Conservation (phyloP, 495 filamentous ascomycete genomes). For the Arthonia radiata region DNA sequence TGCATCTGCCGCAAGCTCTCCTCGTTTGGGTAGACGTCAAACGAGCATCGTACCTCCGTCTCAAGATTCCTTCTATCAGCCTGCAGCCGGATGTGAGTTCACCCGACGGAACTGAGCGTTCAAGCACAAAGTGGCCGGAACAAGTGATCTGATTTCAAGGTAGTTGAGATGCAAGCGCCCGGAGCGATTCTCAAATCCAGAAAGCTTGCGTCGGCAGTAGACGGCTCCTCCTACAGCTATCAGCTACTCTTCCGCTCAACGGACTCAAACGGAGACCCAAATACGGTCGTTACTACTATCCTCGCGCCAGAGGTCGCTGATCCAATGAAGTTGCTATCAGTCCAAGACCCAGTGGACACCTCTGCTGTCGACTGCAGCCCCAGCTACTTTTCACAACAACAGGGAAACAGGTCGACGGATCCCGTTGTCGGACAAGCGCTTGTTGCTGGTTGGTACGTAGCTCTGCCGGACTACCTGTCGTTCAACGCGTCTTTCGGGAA, state of each 20-base stretch:
- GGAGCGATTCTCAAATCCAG: too few relatives aligned
- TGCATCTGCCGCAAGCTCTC: too few relatives aligned
- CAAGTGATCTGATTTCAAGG: too few relatives aligned
- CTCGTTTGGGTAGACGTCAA: too few relatives aligned
- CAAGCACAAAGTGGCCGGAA: too few relatives aligned
- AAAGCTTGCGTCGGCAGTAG: too few relatives aligned
- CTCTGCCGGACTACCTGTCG: slow-evolving; percentile 23
- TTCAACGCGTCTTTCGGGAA: slow-evolving; percentile 18
- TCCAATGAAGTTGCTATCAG: slow-evolving; percentile 22
- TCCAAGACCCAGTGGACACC: slow-evolving; percentile 21
- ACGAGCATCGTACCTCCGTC: too few relatives aligned
- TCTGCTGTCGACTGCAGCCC: slow-evolving; percentile 14
- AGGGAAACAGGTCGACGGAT: too few relatives aligned
- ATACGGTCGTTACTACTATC: slow-evolving; percentile 24
- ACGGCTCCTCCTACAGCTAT: slow-evolving; percentile 13
- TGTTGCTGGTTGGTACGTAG: slow-evolving; percentile 20
- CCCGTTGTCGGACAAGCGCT: slow-evolving; percentile 14
- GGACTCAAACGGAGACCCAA: slow-evolving; percentile 16
- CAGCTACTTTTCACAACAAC: slow-evolving; percentile 7
- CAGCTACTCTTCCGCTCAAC: slow-evolving; percentile 29
- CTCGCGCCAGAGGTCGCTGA: slow-evolving; percentile 16
- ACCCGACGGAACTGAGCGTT: too few relatives aligned
- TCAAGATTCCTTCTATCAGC: too few relatives aligned
- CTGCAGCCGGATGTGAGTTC: too few relatives aligned
- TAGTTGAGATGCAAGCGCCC: too few relatives aligned